Conservation (phyloP, 2,329 filamentous ascomycete genomes). For the Pyricularia grisea region DNA sequence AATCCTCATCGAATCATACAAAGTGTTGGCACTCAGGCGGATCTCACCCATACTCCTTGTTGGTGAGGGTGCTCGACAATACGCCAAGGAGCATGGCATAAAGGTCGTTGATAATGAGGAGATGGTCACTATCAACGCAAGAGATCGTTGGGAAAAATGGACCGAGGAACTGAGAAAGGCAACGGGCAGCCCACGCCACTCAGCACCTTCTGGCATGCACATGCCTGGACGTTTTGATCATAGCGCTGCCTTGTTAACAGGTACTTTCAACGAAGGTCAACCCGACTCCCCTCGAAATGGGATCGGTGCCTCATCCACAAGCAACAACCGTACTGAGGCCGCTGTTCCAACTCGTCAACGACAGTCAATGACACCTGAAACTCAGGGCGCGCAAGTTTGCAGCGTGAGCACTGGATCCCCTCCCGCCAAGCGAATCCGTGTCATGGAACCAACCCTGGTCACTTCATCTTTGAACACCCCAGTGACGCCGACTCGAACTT, state of each 20-base stretch:
- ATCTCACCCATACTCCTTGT: conserved; percentile 91
- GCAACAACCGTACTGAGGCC: neutral
- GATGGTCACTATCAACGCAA: conserved; percentile 71
- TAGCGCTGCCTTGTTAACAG: conserved; percentile 41
- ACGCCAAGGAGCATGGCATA: conserved; percentile 72
- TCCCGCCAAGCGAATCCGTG: neutral
- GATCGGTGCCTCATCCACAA: conserved; percentile 7
- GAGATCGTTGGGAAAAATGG: conserved; percentile 75
- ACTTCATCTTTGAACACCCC: neutral
- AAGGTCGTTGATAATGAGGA: conserved; percentile 62
- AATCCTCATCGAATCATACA: conserved; percentile 68
- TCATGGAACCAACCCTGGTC: neutral
- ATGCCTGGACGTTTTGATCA: conserved; percentile 30
- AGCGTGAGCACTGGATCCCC: neutral
- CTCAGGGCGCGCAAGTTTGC: neutral
- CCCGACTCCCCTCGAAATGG: conserved; percentile 40
- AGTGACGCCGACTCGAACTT: neutral
- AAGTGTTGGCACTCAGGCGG: conserved; percentile 71
- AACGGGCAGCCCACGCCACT: conserved; percentile 10
- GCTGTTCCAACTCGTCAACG: neutral
- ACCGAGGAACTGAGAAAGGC: conserved; percentile 53
- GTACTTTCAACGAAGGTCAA: conserved; percentile 54
- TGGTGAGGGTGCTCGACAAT: conserved; percentile 76
- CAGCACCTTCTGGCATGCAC: conserved; percentile 7
- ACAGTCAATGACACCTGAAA: neutral